Evolutionary conservation across 306 rosid species (phyloP).

Genomic region (Acacia confusa): DNA sequence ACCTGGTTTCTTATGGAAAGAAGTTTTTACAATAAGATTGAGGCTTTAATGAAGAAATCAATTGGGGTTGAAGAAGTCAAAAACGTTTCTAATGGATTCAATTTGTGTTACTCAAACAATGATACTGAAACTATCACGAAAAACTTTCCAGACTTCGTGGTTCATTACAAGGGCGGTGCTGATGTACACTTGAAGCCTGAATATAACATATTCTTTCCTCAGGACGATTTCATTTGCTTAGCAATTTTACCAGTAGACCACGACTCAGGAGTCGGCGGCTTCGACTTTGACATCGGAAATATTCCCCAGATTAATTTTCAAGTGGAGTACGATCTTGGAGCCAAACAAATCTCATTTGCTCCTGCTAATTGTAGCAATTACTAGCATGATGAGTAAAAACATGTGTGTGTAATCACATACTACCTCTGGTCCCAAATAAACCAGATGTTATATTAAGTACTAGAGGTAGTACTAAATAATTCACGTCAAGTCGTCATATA

Average conservation of each 20-base stretch:
- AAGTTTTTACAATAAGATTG: not conserved
- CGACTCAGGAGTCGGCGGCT: no score
- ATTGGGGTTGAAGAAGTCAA: not conserved
- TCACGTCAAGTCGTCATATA: no score
- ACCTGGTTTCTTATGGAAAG: not conserved
- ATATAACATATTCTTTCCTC: not conserved
- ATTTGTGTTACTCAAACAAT: not conserved
- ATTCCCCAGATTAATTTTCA: no score
- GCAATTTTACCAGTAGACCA: not conserved
- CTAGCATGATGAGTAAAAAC: no score
- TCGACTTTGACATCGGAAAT: no score
- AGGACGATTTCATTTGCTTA: not conserved
- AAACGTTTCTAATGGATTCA: not conserved
- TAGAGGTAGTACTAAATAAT: no score
- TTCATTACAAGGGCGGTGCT: conserved; percentile 22
- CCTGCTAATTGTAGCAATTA: no score
- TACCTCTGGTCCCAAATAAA: no score
- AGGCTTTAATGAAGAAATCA: not conserved
- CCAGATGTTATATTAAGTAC: no score
- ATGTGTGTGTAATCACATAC: no score
- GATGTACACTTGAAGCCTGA: not conserved
- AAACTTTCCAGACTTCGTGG: not conserved
- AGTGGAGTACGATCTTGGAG: no score
- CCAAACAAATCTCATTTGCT: no score
- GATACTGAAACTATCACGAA: not conserved